Evolutionary conservation across 2,329 filamentous ascomycete genomes (phyloP).

Genomic region (Neonectria magnoliae): DNA sequence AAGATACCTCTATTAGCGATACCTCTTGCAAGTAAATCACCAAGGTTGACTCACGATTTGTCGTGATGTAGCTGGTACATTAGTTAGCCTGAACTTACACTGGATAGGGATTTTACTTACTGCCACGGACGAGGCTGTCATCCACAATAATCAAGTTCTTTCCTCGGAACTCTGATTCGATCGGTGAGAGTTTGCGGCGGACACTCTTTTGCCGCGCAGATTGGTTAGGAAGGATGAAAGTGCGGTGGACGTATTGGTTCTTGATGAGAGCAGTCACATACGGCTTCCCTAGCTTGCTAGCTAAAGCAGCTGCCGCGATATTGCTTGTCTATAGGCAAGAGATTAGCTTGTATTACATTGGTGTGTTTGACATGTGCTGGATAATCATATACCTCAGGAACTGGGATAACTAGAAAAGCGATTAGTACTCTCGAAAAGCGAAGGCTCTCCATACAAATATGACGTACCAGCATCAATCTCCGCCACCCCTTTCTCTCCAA

Average conservation of each 20-base stretch:
- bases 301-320: constrained; percentile 80
- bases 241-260: constrained; percentile 89
- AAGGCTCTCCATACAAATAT: constrained; percentile 14
- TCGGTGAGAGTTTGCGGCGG: constrained; percentile 87
- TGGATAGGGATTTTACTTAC: background rate
- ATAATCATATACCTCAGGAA: constrained; percentile 56
- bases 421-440: constrained; percentile 20
- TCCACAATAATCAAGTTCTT: constrained; percentile 87
- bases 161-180: constrained; percentile 84
- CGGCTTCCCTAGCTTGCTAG: constrained; percentile 79
- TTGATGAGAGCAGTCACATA: constrained; percentile 87
- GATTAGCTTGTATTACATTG: background rate
- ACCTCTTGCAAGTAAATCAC: background rate
- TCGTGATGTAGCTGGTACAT: background rate
- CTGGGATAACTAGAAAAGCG: constrained; percentile 72
- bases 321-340: constrained; percentile 71
- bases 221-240: constrained; percentile 82
- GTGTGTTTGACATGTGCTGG: no score
- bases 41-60: background rate
- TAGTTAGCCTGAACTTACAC: background rate
- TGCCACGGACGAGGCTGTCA: constrained; percentile 86
- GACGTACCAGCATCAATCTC: constrained; percentile 74
- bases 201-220: constrained; percentile 84
- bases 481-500: constrained; percentile 75
- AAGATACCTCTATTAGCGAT: background rate